Percentiles rank a stretch among this genome's conserved stretches.
phyloP scores from a whole-genome alignment of 2,329 filamentous ascomycete genomes.

The Ramularia endophylla region DNA sequence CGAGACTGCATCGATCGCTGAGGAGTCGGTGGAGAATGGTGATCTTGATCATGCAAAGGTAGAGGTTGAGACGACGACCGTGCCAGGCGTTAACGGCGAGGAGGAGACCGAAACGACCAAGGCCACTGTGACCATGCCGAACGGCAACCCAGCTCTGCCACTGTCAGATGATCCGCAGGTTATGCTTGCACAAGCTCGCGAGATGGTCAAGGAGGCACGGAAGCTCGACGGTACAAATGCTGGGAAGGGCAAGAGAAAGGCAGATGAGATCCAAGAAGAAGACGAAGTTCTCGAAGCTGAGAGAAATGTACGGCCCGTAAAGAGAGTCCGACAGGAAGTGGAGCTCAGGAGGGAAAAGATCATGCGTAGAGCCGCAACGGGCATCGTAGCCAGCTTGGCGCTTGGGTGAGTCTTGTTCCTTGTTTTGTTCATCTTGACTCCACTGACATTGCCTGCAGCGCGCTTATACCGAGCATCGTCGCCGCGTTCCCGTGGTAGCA shows the following conservation, averaged over 20 bases:
- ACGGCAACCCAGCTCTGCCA: conserved; percentile 59
- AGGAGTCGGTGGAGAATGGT: conserved; percentile 16
- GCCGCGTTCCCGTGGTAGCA: conserved; percentile 18
- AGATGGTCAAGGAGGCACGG: conserved; percentile 74
- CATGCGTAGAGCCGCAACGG: conserved; percentile 76
- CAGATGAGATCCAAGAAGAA: conserved; percentile 56
- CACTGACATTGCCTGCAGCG: conserved; percentile 17
- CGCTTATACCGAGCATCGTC: conserved; percentile 25
- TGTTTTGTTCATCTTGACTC: conserved; percentile 1
- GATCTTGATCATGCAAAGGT: conserved; percentile 56
- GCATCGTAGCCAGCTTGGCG: conserved; percentile 78
- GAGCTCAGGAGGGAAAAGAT: conserved; percentile 82
- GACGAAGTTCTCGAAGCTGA: conserved; percentile 47
- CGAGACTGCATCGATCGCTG: conserved; percentile 22
- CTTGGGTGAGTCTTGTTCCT: conserved; percentile 66
- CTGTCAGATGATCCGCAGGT: conserved; percentile 66
- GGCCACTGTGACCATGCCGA: conserved; percentile 70
- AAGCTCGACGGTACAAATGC: conserved; percentile 38
- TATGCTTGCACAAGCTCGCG: conserved; percentile 80
- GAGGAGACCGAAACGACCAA: conserved; percentile 69
- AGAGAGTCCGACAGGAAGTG: conserved; percentile 72
- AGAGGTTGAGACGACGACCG: conserved; percentile 60
- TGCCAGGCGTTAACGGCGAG: conserved; percentile 46
- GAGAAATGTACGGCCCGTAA: conserved; percentile 37
- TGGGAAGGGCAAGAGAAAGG: conserved; percentile 62